These are phyloP conservation scores for Candida railenensis DNA, from an alignment of 805 yeast genomes.

Conservation along the genomic window DNA sequence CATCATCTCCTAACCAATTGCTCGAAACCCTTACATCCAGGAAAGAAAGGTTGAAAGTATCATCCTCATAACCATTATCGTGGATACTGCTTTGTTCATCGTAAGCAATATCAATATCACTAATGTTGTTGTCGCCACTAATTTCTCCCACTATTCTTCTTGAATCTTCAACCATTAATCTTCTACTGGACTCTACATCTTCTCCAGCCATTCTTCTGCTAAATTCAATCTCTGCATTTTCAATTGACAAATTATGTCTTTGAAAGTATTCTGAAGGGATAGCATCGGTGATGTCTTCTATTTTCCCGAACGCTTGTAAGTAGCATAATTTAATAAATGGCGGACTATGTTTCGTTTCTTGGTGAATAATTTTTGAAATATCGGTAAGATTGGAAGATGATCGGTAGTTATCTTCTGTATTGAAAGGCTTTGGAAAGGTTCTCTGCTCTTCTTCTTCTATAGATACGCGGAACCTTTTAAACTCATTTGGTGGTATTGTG, in stretches of 20 bases:
- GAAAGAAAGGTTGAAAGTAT: conserved; percentile 21
- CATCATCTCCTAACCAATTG: not conserved
- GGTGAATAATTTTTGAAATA: not conserved
- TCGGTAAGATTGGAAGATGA: not conserved
- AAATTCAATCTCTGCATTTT: not conserved
- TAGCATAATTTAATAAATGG: conserved; percentile 5
- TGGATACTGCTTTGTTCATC: not conserved
- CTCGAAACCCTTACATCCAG: conserved; percentile 16
- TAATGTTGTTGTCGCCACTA: not conserved
- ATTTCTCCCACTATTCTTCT: not conserved
- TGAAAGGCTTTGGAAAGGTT: not conserved
- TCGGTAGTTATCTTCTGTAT: not conserved
- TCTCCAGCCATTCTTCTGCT: not conserved
- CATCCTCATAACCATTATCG: conserved; percentile 4
- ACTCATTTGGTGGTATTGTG: not conserved
- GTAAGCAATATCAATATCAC: not conserved
- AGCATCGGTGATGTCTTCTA: not conserved
- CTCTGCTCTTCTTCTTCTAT: not conserved
- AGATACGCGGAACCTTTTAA: not conserved
- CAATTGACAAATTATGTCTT: not conserved
- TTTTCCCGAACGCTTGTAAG: not conserved
- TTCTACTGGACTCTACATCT: conserved; percentile 1
- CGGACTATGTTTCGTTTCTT: conserved; percentile 9
- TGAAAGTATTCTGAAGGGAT: not conserved
- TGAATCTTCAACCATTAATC: not conserved